Base-by-base conservation (phyloP, 176 grass and related monocot species). In the Musa itinerans region DNA sequence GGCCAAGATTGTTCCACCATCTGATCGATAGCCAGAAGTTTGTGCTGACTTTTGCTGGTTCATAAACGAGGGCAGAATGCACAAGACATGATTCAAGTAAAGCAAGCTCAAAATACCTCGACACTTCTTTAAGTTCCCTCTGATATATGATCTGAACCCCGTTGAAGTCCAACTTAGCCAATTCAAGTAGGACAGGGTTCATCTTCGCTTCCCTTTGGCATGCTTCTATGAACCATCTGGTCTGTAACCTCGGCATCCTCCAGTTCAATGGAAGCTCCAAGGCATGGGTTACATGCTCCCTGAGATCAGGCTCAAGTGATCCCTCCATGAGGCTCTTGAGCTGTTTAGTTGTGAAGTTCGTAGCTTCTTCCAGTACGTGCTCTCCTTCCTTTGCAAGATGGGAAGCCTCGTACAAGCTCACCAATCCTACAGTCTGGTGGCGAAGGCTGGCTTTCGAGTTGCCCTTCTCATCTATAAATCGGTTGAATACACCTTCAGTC, bases 1-100 rank as follows among this genome's bases (percentile, higher is more conserved):
- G 52, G 1, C 65, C 26, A 29, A 83, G 64, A 53, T 59, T 13
- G 25, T n/a, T 65, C 81, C 65, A 72, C 81, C 81, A 83, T 1
- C 81, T 83, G 19, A 26, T 26, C 2, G 54, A 14, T 52, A 17
- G 3, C 34, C 34, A 43, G 3, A 43, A 43, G 34, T 43, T 43
- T 43, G 34, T 43, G 34, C 34, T 43, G 8, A 20, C 0, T 3
- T 15, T n/a, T 50, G 49, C 10, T 19, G 20, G 1, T n/a, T 43
- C 34, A 43, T 43, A 57, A 14, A 14, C 11, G 0, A 43, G 3
- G 3, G 34, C 34, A 43, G 34, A 43, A 43, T 43, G 34, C 0
- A 43, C 34, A 43, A 0, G 34, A 43, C 34, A 43, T 5, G 34
- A 43, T 43, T 43, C 34, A 43, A 43, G 34, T 43, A 43, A 43